These are phyloP conservation scores for Pseudogymnoascus sp. DNA, from an alignment of 2,329 filamentous ascomycete species.

Conservation along the genomic window DNA sequence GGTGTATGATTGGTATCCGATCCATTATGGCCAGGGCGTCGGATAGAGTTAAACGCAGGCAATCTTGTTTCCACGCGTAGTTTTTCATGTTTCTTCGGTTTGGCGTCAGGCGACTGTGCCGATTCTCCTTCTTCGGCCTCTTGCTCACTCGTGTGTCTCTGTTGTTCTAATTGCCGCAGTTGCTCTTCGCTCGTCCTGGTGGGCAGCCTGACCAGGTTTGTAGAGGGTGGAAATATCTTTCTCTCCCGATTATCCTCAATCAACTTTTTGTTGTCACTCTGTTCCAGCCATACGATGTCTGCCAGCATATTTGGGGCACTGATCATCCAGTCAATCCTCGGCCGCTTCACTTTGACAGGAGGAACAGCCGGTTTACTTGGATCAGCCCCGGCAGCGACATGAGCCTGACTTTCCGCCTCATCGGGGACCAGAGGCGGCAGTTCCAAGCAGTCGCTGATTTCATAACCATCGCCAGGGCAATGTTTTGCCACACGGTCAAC, in stretches of 20 bases:
- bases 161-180: neutral
- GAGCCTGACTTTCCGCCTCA: neutral
- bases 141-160: neutral
- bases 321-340: conserved; percentile 77
- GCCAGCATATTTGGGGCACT: conserved; percentile 80
- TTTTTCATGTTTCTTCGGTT: conserved; percentile 15
- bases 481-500: conserved; percentile 53
- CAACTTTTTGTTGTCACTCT: conserved; percentile 68
- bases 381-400: conserved; percentile 19
- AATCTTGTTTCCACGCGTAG: conserved; percentile 25
- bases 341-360: conserved; percentile 56
- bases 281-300: conserved; percentile 85
- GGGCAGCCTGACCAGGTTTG: conserved; percentile 16
- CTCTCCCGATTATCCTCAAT: conserved; percentile 75
- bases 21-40: conserved; percentile 13
- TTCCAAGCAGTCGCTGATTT: conserved; percentile 31
- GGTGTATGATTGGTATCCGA: neutral
- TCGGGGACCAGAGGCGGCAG: conserved; percentile 35
- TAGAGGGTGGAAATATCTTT: conserved; percentile 56
- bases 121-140: neutral
- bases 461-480: conserved; percentile 19
- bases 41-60: conserved; percentile 28
- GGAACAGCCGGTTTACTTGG: conserved; percentile 19
- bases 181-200: neutral
- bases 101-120: conserved; percentile 12